phyloP scores from a whole-genome alignment of 2,329 filamentous ascomycete species.

The Ceratocystis huliohia region DNA sequence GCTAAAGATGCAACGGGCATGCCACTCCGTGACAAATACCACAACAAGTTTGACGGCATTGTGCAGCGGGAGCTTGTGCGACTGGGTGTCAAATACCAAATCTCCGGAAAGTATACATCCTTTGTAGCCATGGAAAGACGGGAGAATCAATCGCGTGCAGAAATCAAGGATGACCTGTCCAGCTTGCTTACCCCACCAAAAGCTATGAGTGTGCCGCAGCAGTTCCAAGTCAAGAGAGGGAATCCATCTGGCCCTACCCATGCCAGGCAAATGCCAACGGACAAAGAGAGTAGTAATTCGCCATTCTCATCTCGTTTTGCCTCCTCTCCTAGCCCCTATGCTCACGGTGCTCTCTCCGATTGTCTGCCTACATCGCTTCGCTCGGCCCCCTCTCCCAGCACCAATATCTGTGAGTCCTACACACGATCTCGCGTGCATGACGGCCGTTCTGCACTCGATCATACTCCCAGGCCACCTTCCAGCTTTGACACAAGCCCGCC shows the following conservation, averaged over 20 bases:
- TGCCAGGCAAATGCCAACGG: not conserved
- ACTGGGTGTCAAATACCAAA: slow-evolving; percentile 52
- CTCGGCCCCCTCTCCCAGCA: too few species aligned
- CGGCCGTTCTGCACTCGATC: too few species aligned
- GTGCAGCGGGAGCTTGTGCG: slow-evolving; percentile 53
- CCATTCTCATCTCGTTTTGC: fast-evolving
- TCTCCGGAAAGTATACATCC: slow-evolving; percentile 57
- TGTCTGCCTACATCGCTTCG: too few species aligned
- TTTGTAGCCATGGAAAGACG: slow-evolving; percentile 53
- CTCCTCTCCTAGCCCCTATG: too few species aligned
- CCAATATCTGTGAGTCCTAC: fast-evolving
- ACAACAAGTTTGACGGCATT: slow-evolving; percentile 44
- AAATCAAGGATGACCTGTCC: not conserved
- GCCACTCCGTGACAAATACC: slow-evolving; percentile 35
- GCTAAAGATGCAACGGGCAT: slow-evolving; percentile 35
- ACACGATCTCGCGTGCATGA: too few species aligned
- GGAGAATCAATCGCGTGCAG: not conserved
- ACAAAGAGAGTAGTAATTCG: too few species aligned
- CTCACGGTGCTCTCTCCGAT: too few species aligned
- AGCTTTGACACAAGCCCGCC: not conserved
- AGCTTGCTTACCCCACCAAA: not conserved
- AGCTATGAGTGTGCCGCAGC: not conserved
- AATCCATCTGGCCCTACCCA: not conserved
- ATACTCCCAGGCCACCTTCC: not conserved
- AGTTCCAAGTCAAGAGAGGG: not conserved